Percentiles rank a stretch among this genome's conserved stretches.
phyloP scores from a whole-genome alignment of 371 early-diverging fungal species.

The Mucor piriformis region DNA sequence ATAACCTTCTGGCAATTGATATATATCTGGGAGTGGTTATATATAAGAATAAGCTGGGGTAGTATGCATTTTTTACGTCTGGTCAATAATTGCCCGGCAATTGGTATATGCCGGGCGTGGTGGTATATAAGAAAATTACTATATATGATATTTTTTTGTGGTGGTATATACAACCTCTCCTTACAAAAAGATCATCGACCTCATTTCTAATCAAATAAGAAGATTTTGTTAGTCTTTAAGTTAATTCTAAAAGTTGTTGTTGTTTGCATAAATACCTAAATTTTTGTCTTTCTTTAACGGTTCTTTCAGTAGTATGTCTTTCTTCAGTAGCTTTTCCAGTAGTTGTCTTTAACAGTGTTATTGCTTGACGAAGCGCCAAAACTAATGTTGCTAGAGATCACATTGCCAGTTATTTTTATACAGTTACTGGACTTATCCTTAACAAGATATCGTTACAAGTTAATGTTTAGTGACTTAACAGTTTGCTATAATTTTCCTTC shows the following conservation, averaged over 20 bases:
- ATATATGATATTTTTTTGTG: too few species aligned
- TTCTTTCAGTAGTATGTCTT: not conserved
- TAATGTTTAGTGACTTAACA: conserved; percentile 14
- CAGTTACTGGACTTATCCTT: conserved; percentile 16
- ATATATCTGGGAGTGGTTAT: too few species aligned
- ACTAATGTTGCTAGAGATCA: conserved; percentile 14
- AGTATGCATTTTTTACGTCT: too few species aligned
- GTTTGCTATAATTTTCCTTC: conserved; percentile 11
- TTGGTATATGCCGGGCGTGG: too few species aligned
- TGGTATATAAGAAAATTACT: too few species aligned
- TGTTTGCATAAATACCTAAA: conserved; percentile 13
- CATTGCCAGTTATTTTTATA: conserved; percentile 16
- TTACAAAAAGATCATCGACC: conserved; percentile 9
- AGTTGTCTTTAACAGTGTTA: conserved; percentile 15
- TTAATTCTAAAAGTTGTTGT: conserved; percentile 9
- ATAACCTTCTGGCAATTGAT: too few species aligned
- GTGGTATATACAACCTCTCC: too few species aligned
- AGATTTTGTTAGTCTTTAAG: not conserved
- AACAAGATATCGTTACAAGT: conserved; percentile 12
- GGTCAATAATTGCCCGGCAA: too few species aligned
- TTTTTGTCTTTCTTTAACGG: conserved; percentile 1
- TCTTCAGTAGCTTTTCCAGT: conserved; percentile 12
- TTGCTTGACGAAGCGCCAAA: conserved; percentile 16
- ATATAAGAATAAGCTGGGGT: too few species aligned
- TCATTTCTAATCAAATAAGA: conserved; percentile 10